Conservation (phyloP, 2,329 filamentous ascomycete genomes). For the Paecilomyces sp. region DNA sequence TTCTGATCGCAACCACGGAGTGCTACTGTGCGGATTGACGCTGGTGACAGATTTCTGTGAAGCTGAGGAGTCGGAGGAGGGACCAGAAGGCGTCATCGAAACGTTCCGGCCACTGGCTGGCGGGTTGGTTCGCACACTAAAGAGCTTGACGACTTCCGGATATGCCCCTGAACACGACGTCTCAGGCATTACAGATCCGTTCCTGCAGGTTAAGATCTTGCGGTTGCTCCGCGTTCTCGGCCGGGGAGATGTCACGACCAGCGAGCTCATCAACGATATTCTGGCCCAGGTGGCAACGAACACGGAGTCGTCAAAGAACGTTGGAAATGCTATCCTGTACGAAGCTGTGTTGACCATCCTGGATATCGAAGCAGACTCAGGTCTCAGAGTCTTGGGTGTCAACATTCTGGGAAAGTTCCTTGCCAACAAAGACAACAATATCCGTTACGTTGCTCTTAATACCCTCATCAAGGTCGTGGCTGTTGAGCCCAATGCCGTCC, state of each 20-base stretch:
- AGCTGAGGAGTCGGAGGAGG: conserved; percentile 84
- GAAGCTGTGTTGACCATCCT: conserved; percentile 95
- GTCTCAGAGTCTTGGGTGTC: conserved; percentile 85
- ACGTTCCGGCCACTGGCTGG: conserved; percentile 85
- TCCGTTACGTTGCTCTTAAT: conserved; percentile 94
- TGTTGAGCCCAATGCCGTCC: conserved; percentile 94
- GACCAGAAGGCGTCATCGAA: conserved; percentile 83
- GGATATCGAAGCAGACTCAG: conserved; percentile 96
- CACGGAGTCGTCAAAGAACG: conserved; percentile 96
- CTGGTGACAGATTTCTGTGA: conserved; percentile 89
- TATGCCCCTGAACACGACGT: conserved; percentile 98
- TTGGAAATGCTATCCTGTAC: conserved; percentile 96
- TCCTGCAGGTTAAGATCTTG: conserved; percentile 94
- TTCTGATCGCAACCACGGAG: conserved; percentile 91
- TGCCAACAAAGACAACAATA: conserved; percentile 98
- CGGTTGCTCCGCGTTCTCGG: conserved; percentile 78
- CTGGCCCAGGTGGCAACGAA: conserved; percentile 96
- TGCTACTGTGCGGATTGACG: conserved; percentile 85
- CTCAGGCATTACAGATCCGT: conserved; percentile 94
- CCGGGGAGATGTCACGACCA: conserved; percentile 76
- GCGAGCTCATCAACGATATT: conserved; percentile 98
- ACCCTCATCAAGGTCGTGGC: conserved; percentile 97
- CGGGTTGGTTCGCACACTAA: conserved; percentile 79
- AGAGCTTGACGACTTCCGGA: conserved; percentile 85
- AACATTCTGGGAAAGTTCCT: conserved; percentile 98